These are phyloP conservation scores for Crithidia fasciculata DNA, from an alignment of 208 protist genomes.

Conservation along the genomic window DNA sequence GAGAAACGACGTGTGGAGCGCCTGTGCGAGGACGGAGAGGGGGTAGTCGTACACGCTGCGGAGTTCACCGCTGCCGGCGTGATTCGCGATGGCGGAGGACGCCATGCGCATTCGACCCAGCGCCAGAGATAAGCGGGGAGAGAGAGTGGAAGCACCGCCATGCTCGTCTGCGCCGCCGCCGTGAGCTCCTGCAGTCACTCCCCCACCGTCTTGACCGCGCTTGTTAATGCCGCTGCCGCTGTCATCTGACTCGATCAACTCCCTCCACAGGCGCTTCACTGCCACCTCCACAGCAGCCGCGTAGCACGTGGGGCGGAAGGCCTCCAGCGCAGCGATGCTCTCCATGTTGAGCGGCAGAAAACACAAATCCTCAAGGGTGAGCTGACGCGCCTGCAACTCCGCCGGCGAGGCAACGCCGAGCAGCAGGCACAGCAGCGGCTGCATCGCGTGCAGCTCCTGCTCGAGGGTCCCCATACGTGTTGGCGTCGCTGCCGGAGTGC, in stretches of 20 bases:
- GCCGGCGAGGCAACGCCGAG: constrained; percentile 33
- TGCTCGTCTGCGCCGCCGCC: background rate
- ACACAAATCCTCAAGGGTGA: constrained; percentile 64
- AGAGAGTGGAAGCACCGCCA: background rate
- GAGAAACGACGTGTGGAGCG: background rate
- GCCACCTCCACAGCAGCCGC: constrained; percentile 57
- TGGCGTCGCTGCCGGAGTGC: background rate
- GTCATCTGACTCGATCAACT: constrained; percentile 26
- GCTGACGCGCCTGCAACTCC: constrained; percentile 37
- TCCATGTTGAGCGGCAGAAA: constrained; percentile 67
- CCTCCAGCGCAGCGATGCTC: constrained; percentile 61
- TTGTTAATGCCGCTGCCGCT: background rate
- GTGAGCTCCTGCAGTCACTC: background rate
- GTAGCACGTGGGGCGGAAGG: constrained; percentile 51
- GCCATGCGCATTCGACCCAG: background rate
- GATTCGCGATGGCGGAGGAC: background rate
- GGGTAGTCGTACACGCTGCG: constrained; percentile 26
- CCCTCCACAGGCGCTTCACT: constrained; percentile 34
- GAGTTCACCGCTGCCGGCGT: background rate
- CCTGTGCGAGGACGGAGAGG: constrained; percentile 8
- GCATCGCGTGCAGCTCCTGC: constrained; percentile 36
- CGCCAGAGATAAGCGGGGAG: background rate
- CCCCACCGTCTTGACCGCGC: background rate
- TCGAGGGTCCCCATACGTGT: constrained; percentile 5
- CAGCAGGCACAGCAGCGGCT: constrained; percentile 50